Conservation (phyloP, 805 yeast species). For the Barnettozyma vustinii region DNA sequence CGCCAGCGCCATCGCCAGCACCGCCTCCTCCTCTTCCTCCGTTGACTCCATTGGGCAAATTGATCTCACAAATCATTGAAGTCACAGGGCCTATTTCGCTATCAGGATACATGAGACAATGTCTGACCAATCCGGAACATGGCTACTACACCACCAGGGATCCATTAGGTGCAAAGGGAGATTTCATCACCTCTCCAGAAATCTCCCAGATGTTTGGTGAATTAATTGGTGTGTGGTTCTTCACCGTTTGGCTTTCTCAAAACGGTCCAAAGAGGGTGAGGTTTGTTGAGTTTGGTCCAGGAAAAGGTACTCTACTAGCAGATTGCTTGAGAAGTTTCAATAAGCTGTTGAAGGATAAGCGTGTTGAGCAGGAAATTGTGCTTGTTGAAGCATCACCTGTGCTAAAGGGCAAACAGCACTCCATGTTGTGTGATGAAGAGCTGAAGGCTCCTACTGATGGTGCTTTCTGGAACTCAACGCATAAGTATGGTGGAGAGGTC, state of each 20-base stretch:
- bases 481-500: slow-evolving; percentile 45
- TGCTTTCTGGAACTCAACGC: slow-evolving; percentile 14
- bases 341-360: slow-evolving; percentile 31
- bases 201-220: slow-evolving; percentile 86
- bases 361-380: slow-evolving; percentile 32
- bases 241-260: slow-evolving; percentile 52
- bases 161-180: slow-evolving; percentile 66
- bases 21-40: neutral
- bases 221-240: slow-evolving; percentile 75
- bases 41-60: slow-evolving; percentile 6
- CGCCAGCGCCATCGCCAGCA: slow-evolving; percentile 9
- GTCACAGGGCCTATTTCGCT: slow-evolving; percentile 74
- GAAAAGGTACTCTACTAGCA: slow-evolving; percentile 71
- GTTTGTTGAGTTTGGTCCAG: slow-evolving; percentile 80
- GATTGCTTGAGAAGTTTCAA: slow-evolving; percentile 52
- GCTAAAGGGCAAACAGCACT: slow-evolving; percentile 51
- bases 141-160: slow-evolving; percentile 79
- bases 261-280: slow-evolving; percentile 44
- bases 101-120: slow-evolving; percentile 73
- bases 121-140: slow-evolving; percentile 67
- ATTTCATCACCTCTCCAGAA: slow-evolving; percentile 82
- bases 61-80: slow-evolving; percentile 28
- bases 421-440: slow-evolving; percentile 37
- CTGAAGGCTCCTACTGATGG: slow-evolving; percentile 6
- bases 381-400: slow-evolving; percentile 71